Conservation (phyloP, 768 basidiomycete species). For the Sarcodon aspratus region DNA sequence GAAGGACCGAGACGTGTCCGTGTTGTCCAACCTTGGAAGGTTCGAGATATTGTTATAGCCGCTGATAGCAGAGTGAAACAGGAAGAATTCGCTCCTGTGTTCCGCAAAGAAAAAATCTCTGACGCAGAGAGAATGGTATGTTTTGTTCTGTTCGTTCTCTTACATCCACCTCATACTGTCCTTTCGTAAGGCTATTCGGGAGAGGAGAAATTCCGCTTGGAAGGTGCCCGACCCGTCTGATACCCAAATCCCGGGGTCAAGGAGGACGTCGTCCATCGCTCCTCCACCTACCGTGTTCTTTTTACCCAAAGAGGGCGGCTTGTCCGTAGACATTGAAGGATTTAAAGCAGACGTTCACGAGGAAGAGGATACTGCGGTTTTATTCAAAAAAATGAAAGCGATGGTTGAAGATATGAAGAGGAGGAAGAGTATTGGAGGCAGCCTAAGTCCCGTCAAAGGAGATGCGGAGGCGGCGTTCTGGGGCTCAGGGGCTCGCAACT, state of each 20-base stretch:
- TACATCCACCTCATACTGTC: neutral
- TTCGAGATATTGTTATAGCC: slow-evolving; percentile 42
- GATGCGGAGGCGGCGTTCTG: slow-evolving; percentile 11
- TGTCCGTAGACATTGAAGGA: slow-evolving; percentile 7
- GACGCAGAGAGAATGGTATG: slow-evolving; percentile 39
- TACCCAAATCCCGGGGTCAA: slow-evolving; percentile 42
- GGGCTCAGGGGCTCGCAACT: slow-evolving; percentile 7
- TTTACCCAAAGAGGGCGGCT: neutral
- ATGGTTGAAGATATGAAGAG: slow-evolving; percentile 25
- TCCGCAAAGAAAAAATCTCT: slow-evolving; percentile 17
- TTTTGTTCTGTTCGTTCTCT: neutral
- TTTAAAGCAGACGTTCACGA: slow-evolving; percentile 14
- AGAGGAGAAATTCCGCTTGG: slow-evolving; percentile 49
- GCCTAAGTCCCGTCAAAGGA: slow-evolving; percentile 11
- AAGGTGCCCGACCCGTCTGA: slow-evolving; percentile 29
- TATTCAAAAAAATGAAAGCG: slow-evolving; percentile 25
- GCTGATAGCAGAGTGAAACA: slow-evolving; percentile 7
- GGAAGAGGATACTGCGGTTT: slow-evolving; percentile 20
- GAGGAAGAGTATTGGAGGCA: slow-evolving; percentile 18
- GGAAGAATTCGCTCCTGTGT: neutral
- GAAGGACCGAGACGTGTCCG: slow-evolving; percentile 36
- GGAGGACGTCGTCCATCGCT: slow-evolving; percentile 18
- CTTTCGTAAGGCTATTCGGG: slow-evolving; percentile 41
- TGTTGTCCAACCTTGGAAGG: slow-evolving; percentile 42
- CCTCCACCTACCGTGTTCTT: slow-evolving; percentile 8